phyloP scores from a whole-genome alignment of 345 rosid genomes.

The Pistacia integerrima region DNA sequence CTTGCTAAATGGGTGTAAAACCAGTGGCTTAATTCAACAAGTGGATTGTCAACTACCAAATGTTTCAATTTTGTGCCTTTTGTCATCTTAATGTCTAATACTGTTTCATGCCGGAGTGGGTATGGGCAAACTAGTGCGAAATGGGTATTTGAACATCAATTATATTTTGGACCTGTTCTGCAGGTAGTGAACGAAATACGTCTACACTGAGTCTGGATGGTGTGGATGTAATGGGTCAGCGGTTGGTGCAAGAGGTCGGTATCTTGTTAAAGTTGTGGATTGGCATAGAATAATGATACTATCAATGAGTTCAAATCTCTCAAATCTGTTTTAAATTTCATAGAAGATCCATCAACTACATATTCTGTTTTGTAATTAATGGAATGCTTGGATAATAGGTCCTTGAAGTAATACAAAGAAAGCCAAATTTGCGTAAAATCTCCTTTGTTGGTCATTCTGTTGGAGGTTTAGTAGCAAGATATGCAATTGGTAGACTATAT shows the following conservation, averaged over 20 bases:
- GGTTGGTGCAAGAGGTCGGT: constrained; percentile 79
- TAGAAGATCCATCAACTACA: background rate
- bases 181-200: constrained; percentile 83
- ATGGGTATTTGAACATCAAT: constrained; percentile 1
- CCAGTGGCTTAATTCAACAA: background rate
- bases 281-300: no score
- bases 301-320: background rate
- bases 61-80: background rate
- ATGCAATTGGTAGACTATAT: constrained; percentile 87
- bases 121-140: background rate
- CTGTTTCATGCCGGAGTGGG: background rate
- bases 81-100: background rate
- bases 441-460: constrained; percentile 93
- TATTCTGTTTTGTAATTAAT: constrained; percentile 7
- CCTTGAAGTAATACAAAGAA: constrained; percentile 67
- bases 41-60: background rate
- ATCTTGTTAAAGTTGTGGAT: constrained; percentile 4
- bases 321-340: background rate
- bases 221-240: constrained; percentile 97
- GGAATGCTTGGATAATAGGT: constrained; percentile 48
- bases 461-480: constrained; percentile 93
- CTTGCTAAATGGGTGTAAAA: background rate
- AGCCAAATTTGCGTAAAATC: constrained; percentile 68
- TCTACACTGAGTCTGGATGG: constrained; percentile 78
- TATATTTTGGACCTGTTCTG: constrained; percentile 6